Evolutionary conservation across 805 yeast species (phyloP), one percentile per base, ranked within the genome.

Genomic region (Clavispora vitiphila): DNA sequence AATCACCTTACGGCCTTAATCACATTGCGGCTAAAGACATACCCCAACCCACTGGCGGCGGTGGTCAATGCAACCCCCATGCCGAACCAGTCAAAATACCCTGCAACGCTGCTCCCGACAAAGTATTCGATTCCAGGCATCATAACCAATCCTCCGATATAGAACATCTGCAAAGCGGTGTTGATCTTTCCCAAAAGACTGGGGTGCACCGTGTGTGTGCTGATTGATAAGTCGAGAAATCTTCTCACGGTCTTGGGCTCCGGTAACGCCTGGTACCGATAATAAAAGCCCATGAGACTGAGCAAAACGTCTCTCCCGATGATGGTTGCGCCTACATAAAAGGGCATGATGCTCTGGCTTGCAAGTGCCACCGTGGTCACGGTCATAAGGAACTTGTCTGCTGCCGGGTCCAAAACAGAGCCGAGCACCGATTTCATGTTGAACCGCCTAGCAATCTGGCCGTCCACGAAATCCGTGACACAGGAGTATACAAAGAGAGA

Each of bases 161-260:
- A 90, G 2, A 86, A 58, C 97, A 93, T 91, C 60, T 93, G 99
- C 46, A 93, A 74, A 1, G 82, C 87, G 0, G 99, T 93, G 65
- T 93, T 93, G 61, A 80, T 74, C 59, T 91, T 91, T 10, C 96
- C 88, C 19, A 95, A 78, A 29, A 72, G 67, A 5, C 95, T 87
- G 1, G 99, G 99, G 44, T 75, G 85, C 2, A 95, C 96, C 43
- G 86, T 87, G 1, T 88, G 96, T 19, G 89, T 82, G 4, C 84
- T 91, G 46, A 79, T 76, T 47, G 54, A 49, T 62, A 91, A 76
- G 60, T 93, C 95, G 74, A 88, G 81, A 59, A 72, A 88, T 42
- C 93, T 70, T 18, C 58, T 50, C 48, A 86, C 71, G 0, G 96
- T 86, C 53, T 76, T 81, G 14, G 96, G 96, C 1, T 78, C 65